Percentiles rank a stretch among this genome's conserved stretches.
phyloP scores from a whole-genome alignment of 306 rosid species.

The Vigna nakashimae region DNA sequence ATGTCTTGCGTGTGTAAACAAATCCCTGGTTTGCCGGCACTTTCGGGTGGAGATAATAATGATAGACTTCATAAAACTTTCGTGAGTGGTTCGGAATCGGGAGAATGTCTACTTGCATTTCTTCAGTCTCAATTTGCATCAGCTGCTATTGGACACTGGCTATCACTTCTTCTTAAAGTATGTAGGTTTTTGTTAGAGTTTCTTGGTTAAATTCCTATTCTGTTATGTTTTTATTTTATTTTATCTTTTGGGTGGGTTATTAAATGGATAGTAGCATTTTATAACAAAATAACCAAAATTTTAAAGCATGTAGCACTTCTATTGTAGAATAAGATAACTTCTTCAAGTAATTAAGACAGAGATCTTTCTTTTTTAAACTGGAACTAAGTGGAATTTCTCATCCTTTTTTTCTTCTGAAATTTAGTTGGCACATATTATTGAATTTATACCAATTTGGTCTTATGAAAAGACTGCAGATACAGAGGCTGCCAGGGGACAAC shows the following conservation, averaged over 20 bases:
- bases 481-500: constrained; percentile 90
- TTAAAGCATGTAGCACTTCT: constrained; percentile 28
- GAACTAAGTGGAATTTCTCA: constrained; percentile 13
- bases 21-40: constrained; percentile 62
- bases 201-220: constrained; percentile 27
- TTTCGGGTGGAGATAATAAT: constrained; percentile 53
- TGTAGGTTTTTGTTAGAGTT: constrained; percentile 38
- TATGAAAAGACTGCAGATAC: constrained; percentile 81
- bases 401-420: constrained; percentile 21
- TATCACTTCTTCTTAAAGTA: constrained; percentile 93
- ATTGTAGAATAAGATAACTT: constrained; percentile 21
- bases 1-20: constrained; percentile 70
- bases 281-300: constrained; percentile 29
- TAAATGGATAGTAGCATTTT: constrained; percentile 21
- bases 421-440: constrained; percentile 16
- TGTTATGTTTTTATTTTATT: not conserved
- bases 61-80: constrained; percentile 44
- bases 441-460: constrained; percentile 42
- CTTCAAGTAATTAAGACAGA: constrained; percentile 34
- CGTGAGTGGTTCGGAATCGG: constrained; percentile 57
- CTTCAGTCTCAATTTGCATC: constrained; percentile 77
- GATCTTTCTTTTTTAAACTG: constrained; percentile 20
- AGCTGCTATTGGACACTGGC: constrained; percentile 95
- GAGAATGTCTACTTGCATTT: constrained; percentile 80
- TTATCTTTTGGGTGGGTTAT: not conserved